Conservation (phyloP, 1,284 basidiomycete genomes). For the Pascua sp. region DNA sequence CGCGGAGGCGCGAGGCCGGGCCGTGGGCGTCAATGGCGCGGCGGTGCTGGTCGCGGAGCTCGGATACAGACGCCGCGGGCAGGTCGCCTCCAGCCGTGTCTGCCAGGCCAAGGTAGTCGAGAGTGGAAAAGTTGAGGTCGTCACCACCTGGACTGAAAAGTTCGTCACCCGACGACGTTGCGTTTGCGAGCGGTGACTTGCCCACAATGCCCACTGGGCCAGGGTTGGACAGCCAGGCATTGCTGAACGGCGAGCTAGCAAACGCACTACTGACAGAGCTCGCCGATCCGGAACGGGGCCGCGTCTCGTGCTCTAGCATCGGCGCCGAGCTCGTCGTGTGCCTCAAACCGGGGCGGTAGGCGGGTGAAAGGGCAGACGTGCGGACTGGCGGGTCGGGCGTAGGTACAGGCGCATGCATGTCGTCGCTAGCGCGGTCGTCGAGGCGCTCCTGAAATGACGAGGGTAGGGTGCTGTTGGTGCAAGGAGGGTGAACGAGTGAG, state of each 20-base stretch:
- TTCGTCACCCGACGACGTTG: conserved; percentile 60
- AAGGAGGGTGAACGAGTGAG: not conserved
- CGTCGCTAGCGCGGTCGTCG: conserved; percentile 9
- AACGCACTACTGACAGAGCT: conserved; percentile 84
- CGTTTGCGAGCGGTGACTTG: conserved; percentile 33
- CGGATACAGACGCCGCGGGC: conserved; percentile 75
- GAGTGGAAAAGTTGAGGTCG: conserved; percentile 84
- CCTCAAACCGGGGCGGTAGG: conserved; percentile 58
- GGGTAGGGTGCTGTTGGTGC: conserved; percentile 40
- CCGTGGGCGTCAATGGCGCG: conserved; percentile 68
- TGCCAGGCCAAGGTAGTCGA: conserved; percentile 91
- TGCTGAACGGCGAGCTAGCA: conserved; percentile 78
- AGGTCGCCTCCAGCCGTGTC: conserved; percentile 26
- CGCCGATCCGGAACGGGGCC: conserved; percentile 77
- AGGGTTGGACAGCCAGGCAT: conserved; percentile 71
- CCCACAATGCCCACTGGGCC: conserved; percentile 20
- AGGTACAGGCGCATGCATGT: not conserved
- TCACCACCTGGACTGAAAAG: conserved; percentile 53
- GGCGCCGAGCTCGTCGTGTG: conserved; percentile 66
- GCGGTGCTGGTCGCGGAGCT: conserved; percentile 79
- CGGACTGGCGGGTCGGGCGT: conserved; percentile 18
- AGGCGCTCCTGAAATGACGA: conserved; percentile 41
- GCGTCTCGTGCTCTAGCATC: conserved; percentile 60
- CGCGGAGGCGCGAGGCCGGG: conserved; percentile 69
- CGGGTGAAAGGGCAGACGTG: conserved; percentile 40